Base-by-base conservation (phyloP, 1,284 basidiomycete genomes). In the Trichosporon sp. region DNA sequence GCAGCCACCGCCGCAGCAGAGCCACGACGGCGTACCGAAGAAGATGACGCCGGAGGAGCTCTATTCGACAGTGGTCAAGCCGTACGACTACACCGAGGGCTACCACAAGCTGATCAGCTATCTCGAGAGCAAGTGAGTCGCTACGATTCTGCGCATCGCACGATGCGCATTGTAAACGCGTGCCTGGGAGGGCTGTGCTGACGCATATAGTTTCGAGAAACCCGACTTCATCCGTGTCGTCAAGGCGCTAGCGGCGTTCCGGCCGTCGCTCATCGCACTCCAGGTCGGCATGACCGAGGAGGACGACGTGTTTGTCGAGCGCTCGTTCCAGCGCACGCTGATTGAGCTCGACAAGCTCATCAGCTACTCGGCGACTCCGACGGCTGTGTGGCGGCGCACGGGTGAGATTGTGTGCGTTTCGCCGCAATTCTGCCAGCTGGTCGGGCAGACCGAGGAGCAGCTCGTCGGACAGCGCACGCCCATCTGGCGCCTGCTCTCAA, bases 321-420 rank as follows among this genome's bases (percentile, higher is more conserved):
- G 90, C 69, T 95, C 92, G 69, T 94, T 98, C 78, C 95, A 97
- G 78, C 85, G 95, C 49, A 93, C 93, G 27, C 83, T 97, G 68
- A 85, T 97, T 71, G 94, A 98, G 83, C 86, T 97, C 63, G 93
- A 97, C 78, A 97, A 97, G 80, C 85, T 98, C 68, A 95, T 99
- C 69, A 93, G 92, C 49, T 96, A 93, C 79, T 95, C 91, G 67
- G 96, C 95, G 5, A 99, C 96, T n/a, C 96, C 95, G 2, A 99
- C 95, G 0, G 93, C 96, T n/a, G 91, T 97, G 1, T 99, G 95
- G 95, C 88, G 95, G 32, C 85, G 95, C 58, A 99, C 96, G 16
- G 95, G 95, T 74, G 96, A 99, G 82, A 93, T 99, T 37, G 95
- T 92, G 74, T 87, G 96, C 49, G 95, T 95, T 52, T 94, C 95